Evolutionary conservation across 371 early-diverging fungal species (phyloP).

Genomic region (Smittium mucronatum): DNA sequence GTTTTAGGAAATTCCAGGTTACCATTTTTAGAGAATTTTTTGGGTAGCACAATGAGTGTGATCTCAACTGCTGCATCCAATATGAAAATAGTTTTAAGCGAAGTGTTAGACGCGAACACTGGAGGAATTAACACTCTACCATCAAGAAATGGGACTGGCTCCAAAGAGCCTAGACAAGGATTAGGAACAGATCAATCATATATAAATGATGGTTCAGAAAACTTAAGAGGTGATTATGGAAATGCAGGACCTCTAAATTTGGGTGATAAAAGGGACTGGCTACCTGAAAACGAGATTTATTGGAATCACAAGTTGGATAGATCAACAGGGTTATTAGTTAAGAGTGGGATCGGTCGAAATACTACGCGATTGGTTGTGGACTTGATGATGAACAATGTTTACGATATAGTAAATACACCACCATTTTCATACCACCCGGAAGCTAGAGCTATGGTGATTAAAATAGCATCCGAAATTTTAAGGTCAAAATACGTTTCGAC

Average conservation of each 20-base stretch:
- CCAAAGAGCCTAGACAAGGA: conserved; percentile 11
- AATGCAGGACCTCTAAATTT: not conserved
- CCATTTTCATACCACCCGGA: conserved; percentile 78
- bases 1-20: conserved; percentile 12
- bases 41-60: not conserved
- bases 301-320: conserved; percentile 77
- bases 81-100: conserved; percentile 2
- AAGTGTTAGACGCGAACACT: not conserved
- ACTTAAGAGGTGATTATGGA: not conserved
- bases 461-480: conserved; percentile 69
- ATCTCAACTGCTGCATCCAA: not conserved
- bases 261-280: conserved; percentile 15
- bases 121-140: not conserved
- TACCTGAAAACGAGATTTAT: conserved; percentile 38
- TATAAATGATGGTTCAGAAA: not conserved
- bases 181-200: not conserved
- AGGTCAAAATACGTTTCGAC: conserved; percentile 70
- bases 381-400: conserved; percentile 68
- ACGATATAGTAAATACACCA: conserved; percentile 57
- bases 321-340: conserved; percentile 74
- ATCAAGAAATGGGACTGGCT: conserved; percentile 1
- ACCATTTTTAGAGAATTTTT: not conserved
- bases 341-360: conserved; percentile 81
- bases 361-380: conserved; percentile 87
- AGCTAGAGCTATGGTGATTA: conserved; percentile 62